These are phyloP conservation scores for Vicia sativa DNA, from an alignment of 306 rosid species.

Conservation along the genomic window DNA sequence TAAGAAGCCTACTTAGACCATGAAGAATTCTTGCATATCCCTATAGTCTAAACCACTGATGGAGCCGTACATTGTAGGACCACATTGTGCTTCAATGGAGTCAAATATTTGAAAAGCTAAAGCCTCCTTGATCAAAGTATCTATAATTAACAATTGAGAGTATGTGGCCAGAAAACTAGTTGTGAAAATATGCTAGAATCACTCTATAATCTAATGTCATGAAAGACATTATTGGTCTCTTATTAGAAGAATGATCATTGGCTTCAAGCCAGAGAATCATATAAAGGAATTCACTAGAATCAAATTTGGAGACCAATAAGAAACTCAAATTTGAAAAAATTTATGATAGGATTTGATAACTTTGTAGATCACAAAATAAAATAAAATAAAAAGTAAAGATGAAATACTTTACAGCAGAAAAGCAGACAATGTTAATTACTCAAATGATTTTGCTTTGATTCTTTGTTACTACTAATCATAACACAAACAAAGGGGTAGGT, in stretches of 20 bases:
- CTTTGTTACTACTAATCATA: conserved; percentile 15
- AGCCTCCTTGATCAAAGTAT: conserved; percentile 11
- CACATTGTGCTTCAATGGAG: conserved; percentile 30
- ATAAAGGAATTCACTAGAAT: conserved; percentile 35
- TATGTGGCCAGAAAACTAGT: conserved; percentile 11
- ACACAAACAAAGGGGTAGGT: conserved; percentile 25
- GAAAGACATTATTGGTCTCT: conserved; percentile 13
- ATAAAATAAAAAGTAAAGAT: conserved; percentile 42
- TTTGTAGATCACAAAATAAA: conserved; percentile 30
- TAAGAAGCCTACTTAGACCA: conserved; percentile 28
- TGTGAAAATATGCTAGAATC: conserved; percentile 28
- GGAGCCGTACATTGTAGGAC: conserved; percentile 8
- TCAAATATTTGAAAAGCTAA: conserved; percentile 17
- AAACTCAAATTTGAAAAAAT: conserved; percentile 1
- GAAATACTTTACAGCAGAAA: conserved; percentile 38
- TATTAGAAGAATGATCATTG: not conserved
- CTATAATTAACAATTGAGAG: conserved; percentile 16
- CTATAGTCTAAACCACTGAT: conserved; percentile 18
- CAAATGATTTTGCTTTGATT: conserved; percentile 15
- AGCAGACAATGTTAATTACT: conserved; percentile 21
- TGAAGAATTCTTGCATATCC: conserved; percentile 36
- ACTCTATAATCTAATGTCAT: conserved; percentile 1
- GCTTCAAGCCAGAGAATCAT: conserved; percentile 4
- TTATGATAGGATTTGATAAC: conserved; percentile 20
- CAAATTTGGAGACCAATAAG: conserved; percentile 36